Evolutionary conservation across 2,329 filamentous ascomycete genomes (phyloP), one percentile per base, ranked within the genome.

Genomic region (Diaporthe destruens): DNA sequence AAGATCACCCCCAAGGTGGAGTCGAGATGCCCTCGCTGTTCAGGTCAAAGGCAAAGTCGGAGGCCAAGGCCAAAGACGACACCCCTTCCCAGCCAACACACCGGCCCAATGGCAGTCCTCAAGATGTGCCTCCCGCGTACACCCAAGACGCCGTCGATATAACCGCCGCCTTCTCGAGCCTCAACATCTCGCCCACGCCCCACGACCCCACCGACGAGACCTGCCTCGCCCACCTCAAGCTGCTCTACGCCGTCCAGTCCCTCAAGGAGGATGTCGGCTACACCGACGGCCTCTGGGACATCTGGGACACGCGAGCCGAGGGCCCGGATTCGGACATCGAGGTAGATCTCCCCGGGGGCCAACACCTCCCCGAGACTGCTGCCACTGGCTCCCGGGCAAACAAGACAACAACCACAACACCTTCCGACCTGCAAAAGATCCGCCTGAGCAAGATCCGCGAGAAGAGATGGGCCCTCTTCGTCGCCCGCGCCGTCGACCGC

Each of bases 391-490:
- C 12, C 68, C 69, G 18, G 47, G 14, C 32, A 6, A 49, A 47
- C 42, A 76, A 73, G 7, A 74, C 82, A 16, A 76, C 76, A 16
- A 76, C 76, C 65, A 77, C 78, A 11, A 76, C 78, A 20, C 77
- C 80, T n/a, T 79, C 82, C 9, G 80, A 82, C 1, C 77, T 83
- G n/a, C 79, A 79, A 14, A 80, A 82, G 68, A 82, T 82, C 74
- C 81, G 84, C 2, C 81, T 90, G 18, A 86, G 87, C 69, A 84
- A 85, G 65, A 82, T 93, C 39, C 85, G 90, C 18, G 92, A 94
- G 82, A 94, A 94, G 83, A 84, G 93, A 78, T 95, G 93, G 93
- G 88, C 88, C 0, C 79, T 94, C 12, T 94, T 90, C 78, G 86
- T 94, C 6, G 87, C 90, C 1, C 86, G 90, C 63, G 93, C 93